Conservation (phyloP, 495 filamentous ascomycete species). For the Xeromyces bisporus region DNA sequence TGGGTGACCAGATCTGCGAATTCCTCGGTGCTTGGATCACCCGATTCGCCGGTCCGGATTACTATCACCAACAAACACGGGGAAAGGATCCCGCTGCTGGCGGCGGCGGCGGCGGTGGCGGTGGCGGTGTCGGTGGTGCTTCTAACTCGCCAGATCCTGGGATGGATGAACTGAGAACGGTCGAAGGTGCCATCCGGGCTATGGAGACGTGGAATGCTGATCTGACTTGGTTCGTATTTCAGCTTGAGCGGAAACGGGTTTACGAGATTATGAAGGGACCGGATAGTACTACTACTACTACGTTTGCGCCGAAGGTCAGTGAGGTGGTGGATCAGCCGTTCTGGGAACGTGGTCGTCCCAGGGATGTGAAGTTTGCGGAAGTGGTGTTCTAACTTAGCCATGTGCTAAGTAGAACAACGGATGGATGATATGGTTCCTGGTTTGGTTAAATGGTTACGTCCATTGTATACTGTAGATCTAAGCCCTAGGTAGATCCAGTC, state of each 20-base stretch:
- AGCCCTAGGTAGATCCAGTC: too few relatives aligned
- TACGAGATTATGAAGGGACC: not conserved
- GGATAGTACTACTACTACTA: too few relatives aligned
- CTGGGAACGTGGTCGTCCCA: conserved; percentile 5
- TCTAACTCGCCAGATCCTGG: conserved; percentile 4
- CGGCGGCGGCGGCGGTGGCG: too few relatives aligned
- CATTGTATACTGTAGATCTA: too few relatives aligned
- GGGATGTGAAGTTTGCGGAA: conserved; percentile 13
- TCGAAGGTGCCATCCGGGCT: conserved; percentile 18
- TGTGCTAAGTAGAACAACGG: too few relatives aligned
- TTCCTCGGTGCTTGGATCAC: conserved; percentile 23
- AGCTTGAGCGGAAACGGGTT: conserved; percentile 6
- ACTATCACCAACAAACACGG: conserved; percentile 9
- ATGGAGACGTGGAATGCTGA: conserved; percentile 33
- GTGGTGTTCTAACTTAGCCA: conserved; percentile 16
- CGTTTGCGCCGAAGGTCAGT: conserved; percentile 1
- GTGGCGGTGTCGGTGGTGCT: not conserved
- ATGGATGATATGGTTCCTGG: too few relatives aligned
- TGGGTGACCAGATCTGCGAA: conserved; percentile 24
- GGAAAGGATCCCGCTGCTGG: not conserved
- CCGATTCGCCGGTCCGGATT: conserved; percentile 20
- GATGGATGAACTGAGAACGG: conserved; percentile 8
- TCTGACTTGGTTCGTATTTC: conserved; percentile 29
- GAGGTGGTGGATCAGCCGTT: conserved; percentile 3
- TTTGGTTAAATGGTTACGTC: too few relatives aligned